Base-by-base conservation (phyloP, 2,329 filamentous ascomycete genomes). In the Boeremia lycopersici region DNA sequence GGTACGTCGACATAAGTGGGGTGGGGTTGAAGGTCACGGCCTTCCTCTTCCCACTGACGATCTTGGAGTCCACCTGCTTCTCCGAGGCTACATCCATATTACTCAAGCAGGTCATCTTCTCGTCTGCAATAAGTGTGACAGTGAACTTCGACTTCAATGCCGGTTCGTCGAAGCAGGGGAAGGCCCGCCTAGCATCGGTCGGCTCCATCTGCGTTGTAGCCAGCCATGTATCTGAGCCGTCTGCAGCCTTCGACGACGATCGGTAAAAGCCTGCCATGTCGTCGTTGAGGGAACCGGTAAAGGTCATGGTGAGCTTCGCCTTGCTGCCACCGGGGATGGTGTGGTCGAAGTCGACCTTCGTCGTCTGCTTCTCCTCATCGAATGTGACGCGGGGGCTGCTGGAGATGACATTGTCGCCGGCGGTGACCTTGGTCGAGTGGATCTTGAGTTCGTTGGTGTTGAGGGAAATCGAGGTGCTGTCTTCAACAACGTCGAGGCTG, bases 221-320 rank as follows among this genome's bases (percentile, higher is more conserved):
- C 71, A 98, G 82, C 73, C 93, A 89, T 63, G 89, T 90, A 54
- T 88, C 87, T 56, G 85, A 86, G 34, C 93, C 93, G 69, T 95
- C 86, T 43, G 85, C 78, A 57, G 86, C 87, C 81, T 95, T 96
- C 82, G 93, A 98, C 6, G 91, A 96, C 1, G 92, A 96, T 54
- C 93, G 87, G 79, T 98, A 98, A 84, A 98, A 98, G 42, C 93
- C 93, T 43, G 93, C 93, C 91, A 98, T 96, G 78, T 95, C 93
- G 74, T 96, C 90, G 76, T 96, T 96, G 69, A 96, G 79, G 38
- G 82, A 83, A 35, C 92, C 92, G 9, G 85, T 87, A 77, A 96
- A 96, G 64, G 84, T 88, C 68, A 92, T 85, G 70, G 87, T 87
- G 58, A 96, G 78, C 77, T 88, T 87, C 17, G 89, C 90, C 80